Evolutionary conservation across 495 filamentous ascomycete species (phyloP), one percentile per base, ranked within the genome.

Genomic region (Trichoderma gamsii): DNA sequence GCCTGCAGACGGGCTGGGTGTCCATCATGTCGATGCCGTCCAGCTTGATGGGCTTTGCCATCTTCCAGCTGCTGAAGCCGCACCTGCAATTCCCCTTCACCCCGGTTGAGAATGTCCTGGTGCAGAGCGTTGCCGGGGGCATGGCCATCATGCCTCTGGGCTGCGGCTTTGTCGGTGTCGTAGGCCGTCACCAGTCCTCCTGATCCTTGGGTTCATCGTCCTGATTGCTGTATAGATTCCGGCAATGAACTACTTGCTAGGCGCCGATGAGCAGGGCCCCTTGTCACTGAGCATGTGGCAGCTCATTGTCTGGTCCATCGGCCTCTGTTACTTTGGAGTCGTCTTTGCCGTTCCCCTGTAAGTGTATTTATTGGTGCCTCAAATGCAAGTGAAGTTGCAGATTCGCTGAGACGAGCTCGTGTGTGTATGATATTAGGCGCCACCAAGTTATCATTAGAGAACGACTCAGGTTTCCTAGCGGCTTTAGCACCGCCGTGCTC

Each of bases 131-230:
- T 51, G 95, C 96, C 0, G 93, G 94, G 12, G 89, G 90, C 27
- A 93, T 97, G 75, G 96, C 95, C 0, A 97, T 94, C 5, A 98
- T 98, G 95, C 96, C 96, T 6, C 77, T 99, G 27, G 93, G 93
- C 0, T 97, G 95, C 72, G 95, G 95, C 1, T 97, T 98, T 74
- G 94, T 99, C 11, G 95, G 92, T 4, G 92, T 85, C 27, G 75
- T 81, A 66, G 41, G 27, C 41, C 41, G 43, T 27, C 18, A 25
- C 29, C 15, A 9, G 15, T 44, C 46, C 4, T 56, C 65, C 51
- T 49, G 44, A 9, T 67, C n/a, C 51, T 67, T 56, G 23, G 2
- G 27, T 61, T 61, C 11, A 2, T 16, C 13, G n/a, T 61, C 23
- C 63, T 32, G 66, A 56, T 44, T 51, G 41, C 65, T 71, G 63